These are phyloP conservation scores for Eutrema yunnanense DNA, from an alignment of 345 rosid genomes.

Conservation along the genomic window DNA sequence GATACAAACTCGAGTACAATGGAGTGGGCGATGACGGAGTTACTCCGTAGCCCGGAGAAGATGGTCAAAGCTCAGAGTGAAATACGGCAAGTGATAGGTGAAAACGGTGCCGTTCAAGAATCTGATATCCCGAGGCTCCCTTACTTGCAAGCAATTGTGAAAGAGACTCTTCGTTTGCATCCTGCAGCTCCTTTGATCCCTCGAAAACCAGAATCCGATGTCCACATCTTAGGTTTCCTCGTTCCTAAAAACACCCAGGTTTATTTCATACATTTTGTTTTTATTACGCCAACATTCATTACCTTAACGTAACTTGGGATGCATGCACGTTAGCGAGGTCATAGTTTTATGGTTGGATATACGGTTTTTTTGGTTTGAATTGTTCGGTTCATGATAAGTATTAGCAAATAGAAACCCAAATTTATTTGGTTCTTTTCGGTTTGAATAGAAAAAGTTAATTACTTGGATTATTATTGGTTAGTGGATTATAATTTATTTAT, in stretches of 20 bases:
- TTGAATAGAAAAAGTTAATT: too few relatives aligned
- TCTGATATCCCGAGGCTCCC: slow-evolving; percentile 21
- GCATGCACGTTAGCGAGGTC: neutral
- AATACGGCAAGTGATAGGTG: slow-evolving; percentile 25
- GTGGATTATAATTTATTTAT: too few relatives aligned
- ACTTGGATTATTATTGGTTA: too few relatives aligned
- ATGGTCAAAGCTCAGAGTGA: slow-evolving; percentile 25
- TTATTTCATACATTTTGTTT: neutral
- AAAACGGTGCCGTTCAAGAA: slow-evolving; percentile 27
- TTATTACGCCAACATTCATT: neutral
- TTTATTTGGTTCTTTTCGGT: neutral
- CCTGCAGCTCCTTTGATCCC: slow-evolving; percentile 38
- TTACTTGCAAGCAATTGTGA: slow-evolving; percentile 34
- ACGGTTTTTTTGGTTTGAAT: neutral
- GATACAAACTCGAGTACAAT: slow-evolving; percentile 39
- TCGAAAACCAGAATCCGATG: slow-evolving; percentile 21
- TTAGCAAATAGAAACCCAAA: neutral
- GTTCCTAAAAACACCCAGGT: slow-evolving; percentile 12
- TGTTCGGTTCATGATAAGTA: neutral
- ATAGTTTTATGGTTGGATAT: neutral
- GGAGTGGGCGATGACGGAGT: slow-evolving; percentile 33
- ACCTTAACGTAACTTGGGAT: neutral
- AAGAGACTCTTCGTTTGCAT: slow-evolving; percentile 43
- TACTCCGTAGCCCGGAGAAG: slow-evolving; percentile 13
- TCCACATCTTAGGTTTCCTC: slow-evolving; percentile 6